A percentile compares a stretch with the other conserved stretches of the same genome.
These are phyloP conservation scores for Scedosporium boydii DNA, from an alignment of 2,329 filamentous ascomycete genomes.

Conservation along the genomic window DNA sequence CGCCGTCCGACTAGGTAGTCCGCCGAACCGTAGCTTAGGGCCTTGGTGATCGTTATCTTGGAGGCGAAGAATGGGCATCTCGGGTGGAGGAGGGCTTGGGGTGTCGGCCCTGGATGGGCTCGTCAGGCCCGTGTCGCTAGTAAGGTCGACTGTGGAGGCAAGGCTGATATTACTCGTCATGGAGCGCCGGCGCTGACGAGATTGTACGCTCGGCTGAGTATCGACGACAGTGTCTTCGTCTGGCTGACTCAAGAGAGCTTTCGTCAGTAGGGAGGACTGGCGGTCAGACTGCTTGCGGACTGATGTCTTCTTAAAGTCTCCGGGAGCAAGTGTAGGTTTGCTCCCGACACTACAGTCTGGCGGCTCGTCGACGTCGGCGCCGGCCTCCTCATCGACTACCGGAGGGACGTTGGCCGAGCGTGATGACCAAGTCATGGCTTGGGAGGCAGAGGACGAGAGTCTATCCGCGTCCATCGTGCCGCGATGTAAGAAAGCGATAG, in stretches of 20 bases:
- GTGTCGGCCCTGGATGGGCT: slow-evolving; percentile 82
- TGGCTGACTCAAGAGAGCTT: slow-evolving; percentile 62
- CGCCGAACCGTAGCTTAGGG: neutral
- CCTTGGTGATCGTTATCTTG: slow-evolving; percentile 10
- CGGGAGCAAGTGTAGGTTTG: slow-evolving; percentile 1
- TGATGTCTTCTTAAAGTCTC: slow-evolving; percentile 2
- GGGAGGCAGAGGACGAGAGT: neutral
- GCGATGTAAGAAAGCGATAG: neutral
- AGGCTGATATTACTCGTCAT: slow-evolving; percentile 73
- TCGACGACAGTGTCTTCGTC: slow-evolving; percentile 42
- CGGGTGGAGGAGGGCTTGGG: slow-evolving; percentile 74
- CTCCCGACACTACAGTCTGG: slow-evolving; percentile 7
- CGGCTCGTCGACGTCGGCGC: slow-evolving; percentile 12
- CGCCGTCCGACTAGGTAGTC: neutral
- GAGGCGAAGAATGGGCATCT: slow-evolving; percentile 38
- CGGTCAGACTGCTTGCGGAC: slow-evolving; percentile 3
- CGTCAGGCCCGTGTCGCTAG: slow-evolving; percentile 86
- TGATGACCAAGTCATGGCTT: slow-evolving; percentile 7
- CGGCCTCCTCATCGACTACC: slow-evolving; percentile 9
- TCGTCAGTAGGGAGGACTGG: slow-evolving; percentile 65
- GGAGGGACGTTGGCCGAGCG: slow-evolving; percentile 5
- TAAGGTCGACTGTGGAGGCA: slow-evolving; percentile 79
- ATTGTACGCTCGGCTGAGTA: slow-evolving; percentile 23
- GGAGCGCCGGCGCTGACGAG: slow-evolving; percentile 44
- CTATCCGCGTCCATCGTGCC: neutral